Evolutionary conservation across 1,139 yeast genomes (phyloP).

Genomic region (Suhomyces choctaworum): DNA sequence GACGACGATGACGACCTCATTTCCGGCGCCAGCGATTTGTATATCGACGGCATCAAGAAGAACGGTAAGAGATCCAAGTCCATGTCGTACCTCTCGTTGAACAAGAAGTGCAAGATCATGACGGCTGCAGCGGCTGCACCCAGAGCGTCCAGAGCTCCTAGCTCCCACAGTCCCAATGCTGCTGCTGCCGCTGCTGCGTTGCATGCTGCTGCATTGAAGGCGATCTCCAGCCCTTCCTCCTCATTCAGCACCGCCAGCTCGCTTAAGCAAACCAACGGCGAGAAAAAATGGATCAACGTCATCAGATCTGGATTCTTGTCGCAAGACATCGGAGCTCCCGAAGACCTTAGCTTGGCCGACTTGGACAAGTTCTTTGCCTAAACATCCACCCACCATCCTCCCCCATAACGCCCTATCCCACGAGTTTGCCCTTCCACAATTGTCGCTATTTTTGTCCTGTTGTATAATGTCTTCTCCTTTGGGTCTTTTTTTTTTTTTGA

Average conservation of each 20-base stretch:
- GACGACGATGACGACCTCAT: conserved; percentile 28
- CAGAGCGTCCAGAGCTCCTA: conserved; percentile 62
- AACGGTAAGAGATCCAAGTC: conserved; percentile 63
- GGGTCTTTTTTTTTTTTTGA: conserved; percentile 11
- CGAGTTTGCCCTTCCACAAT: conserved; percentile 3
- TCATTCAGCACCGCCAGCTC: conserved; percentile 25
- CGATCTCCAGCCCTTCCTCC: conserved; percentile 37
- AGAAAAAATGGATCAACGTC: conserved; percentile 67
- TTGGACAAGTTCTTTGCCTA: conserved; percentile 58
- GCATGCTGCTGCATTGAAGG: conserved; percentile 68
- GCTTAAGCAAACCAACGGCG: conserved; percentile 20
- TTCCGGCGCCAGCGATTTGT: conserved; percentile 18
- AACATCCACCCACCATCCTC: no score
- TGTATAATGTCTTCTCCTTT: conserved; percentile 10
- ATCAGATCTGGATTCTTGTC: conserved; percentile 72
- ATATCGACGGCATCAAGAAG: conserved; percentile 33
- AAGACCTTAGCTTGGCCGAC: conserved; percentile 71
- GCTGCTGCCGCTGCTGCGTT: conserved; percentile 75
- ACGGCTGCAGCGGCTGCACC: conserved; percentile 89
- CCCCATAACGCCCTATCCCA: conserved; percentile 1
- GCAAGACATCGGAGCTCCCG: conserved; percentile 77
- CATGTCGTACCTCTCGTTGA: conserved; percentile 51
- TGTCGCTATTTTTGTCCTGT: conserved; percentile 7
- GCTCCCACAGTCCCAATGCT: conserved; percentile 58
- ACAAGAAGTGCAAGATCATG: conserved; percentile 53